Base-by-base conservation (phyloP, 495 filamentous ascomycete species). In the Filosporella fistucella region DNA sequence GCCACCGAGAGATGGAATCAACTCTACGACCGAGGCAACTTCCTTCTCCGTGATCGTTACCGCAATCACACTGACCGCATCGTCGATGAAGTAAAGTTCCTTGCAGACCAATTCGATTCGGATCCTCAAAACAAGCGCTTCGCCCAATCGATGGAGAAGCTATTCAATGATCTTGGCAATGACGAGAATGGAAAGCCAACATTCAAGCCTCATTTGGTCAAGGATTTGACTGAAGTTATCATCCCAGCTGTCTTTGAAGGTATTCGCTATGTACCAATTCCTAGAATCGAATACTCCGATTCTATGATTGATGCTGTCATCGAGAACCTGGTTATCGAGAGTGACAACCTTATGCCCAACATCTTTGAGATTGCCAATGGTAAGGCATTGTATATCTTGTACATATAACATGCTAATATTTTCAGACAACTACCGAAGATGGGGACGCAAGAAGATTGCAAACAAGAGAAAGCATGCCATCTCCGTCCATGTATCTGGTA, bases 341-440 rank as follows among this genome's bases (percentile, higher is more conserved):
- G 89, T 49, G 93, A 97, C 69, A 98, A 98, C 68, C 78, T 98
- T 55, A 88, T 93, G 77, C 93, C 93, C 30, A 98, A 98, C 63
- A 81, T 95, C 2, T 67, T 96, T 21, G 94, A 98, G 59, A 79
- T 97, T 57, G 81, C 81, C 37, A 59, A 49, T 45, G 56, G 54
- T 51, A 52, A 18, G 48, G 4, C n/a, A 14, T 4, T 47, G 11
- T 16, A 14, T 3, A 21, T 4, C 30, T 12, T 20, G 33, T 36
- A 36, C 25, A 3, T 37, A 13, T 18, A 18, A 18, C 22, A 21
- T 13, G 23, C 43, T 53, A 42, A 47, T 37, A 34, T 24, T 5
- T 16, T 87, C 79, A 61, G 91, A 98, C 68, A 95, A 96, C 70
- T 95, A 95, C 72, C 90, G 89, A 78, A 83, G 88, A 51, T 96